Base-by-base conservation (phyloP, 768 basidiomycete species). In the Chalciporus pseudorubinellus region DNA sequence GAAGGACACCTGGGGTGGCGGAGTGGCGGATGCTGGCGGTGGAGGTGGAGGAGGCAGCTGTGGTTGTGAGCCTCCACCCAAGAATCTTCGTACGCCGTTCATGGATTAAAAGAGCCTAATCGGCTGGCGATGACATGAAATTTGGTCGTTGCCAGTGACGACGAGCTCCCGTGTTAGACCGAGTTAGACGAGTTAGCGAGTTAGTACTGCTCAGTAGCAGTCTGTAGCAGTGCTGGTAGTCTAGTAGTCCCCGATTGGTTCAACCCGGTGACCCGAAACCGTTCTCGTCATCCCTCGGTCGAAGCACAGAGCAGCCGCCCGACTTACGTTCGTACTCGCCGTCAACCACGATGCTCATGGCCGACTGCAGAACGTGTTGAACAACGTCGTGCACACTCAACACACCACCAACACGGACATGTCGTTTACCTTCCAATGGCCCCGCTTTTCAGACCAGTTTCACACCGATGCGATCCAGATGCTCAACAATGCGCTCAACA, bases 371-470 rank as follows among this genome's bases (percentile, higher is more conserved):
- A 41, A 41, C 5, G 29, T 33, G 26, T n/a, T 20, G 19, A 49
- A 41, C 39, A 36, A 20, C 41, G 33, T 24, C 45, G 33, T 43
- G 45, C 38, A 34, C 18, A 43, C 24, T 39, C 36, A 49, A 26
- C 50, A 44, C 11, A 48, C 33, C 34, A 36, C 29, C 43, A 39
- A 22, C 39, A 14, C 47, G 50, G 53, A 52, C 62, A 90, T 90
- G 89, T 89, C 88, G 60, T 92, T 92, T 71, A 84, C 86, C 50
- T 99, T 99, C 74, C 81, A 93, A 77, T 98, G 92, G 89, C 95
- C 95, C 48, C 84, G 89, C 52, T 98, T 98, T 73, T 95, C 92
- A 46, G 92, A 94, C 77, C 88, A 89, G 71, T 98, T 98, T 64
- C 93, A 97, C 74, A 83, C 86, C 66, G 89, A 95, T 82, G 95